Percentiles rank a stretch among this genome's conserved stretches.
Evolutionary conservation across 2,329 filamentous ascomycete genomes (phyloP).

Genomic region (Lasiodiplodia citricola): DNA sequence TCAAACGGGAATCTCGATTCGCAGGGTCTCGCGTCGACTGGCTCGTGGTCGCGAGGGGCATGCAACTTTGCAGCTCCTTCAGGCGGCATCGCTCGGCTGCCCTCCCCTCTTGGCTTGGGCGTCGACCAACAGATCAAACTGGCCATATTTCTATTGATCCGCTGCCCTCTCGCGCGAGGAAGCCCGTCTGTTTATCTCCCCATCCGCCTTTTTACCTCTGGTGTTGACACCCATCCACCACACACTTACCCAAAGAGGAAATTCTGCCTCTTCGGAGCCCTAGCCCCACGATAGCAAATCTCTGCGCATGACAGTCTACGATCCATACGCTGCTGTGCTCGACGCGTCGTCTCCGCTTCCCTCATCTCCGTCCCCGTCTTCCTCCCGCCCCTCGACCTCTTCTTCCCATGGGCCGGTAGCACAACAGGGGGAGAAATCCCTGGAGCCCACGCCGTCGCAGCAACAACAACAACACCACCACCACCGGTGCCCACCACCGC

Average conservation of each 20-base stretch:
- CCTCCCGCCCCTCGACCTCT: conserved; percentile 6
- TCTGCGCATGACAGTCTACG: conserved; percentile 24
- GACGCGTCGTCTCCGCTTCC: conserved; percentile 8
- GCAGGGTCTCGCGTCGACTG: not conserved
- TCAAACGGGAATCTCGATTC: conserved; percentile 4
- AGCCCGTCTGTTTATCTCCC: not conserved
- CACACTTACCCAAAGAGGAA: not conserved
- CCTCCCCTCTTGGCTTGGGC: not conserved
- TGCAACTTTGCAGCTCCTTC: not conserved
- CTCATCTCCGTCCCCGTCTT: not conserved
- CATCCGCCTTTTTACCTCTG: not conserved
- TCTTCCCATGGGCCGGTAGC: conserved; percentile 1
- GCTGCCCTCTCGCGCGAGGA: not conserved
- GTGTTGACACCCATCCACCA: not conserved
- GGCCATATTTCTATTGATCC: conserved; percentile 7
- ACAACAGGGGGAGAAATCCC: not conserved
- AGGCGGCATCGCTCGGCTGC: not conserved
- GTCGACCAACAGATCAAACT: not conserved
- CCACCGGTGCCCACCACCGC: not conserved
- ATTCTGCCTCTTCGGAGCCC: not conserved
- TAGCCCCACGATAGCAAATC: not conserved
- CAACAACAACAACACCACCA: not conserved
- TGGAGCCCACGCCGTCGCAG: not conserved
- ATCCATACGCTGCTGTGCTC: conserved; percentile 21
- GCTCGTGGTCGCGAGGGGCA: not conserved